These are phyloP conservation scores for Magnusiomyces ingens DNA, from an alignment of 1,139 yeast genomes.

Conservation along the genomic window DNA sequence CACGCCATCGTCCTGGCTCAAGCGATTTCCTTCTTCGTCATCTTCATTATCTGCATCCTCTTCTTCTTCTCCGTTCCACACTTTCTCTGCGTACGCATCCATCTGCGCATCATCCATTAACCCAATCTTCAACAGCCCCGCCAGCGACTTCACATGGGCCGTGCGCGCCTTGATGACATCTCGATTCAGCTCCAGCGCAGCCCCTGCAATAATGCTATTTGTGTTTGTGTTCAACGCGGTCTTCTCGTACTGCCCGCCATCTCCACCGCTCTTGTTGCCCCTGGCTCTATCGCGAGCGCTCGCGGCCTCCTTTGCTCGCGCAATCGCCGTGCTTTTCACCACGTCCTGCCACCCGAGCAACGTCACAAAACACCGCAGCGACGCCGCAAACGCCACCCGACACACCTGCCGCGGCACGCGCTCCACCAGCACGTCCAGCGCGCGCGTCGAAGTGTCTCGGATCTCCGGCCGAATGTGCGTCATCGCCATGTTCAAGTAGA, in stretches of 20 bases:
- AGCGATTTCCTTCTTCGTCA: no score
- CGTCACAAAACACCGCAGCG: conserved; percentile 35
- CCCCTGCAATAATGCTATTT: conserved; percentile 1
- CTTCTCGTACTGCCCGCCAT: no score
- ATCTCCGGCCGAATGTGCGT: conserved; percentile 77
- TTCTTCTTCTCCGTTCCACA: neutral
- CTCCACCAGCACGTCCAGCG: conserved; percentile 49
- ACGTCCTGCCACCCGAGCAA: conserved; percentile 34
- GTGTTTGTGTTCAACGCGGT: neutral
- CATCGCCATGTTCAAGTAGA: conserved; percentile 90
- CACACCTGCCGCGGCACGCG: conserved; percentile 25
- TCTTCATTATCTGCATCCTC: conserved; percentile 1
- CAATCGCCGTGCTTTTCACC: neutral
- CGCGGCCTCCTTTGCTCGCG: conserved; percentile 1
- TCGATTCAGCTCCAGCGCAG: neutral
- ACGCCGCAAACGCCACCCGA: conserved; percentile 33
- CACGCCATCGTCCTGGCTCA: no score
- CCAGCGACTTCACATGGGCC: conserved; percentile 11
- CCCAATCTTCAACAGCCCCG: conserved; percentile 5
- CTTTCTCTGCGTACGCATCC: neutral
- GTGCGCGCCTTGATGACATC: neutral
- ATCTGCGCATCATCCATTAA: neutral
- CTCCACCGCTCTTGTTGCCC: no score
- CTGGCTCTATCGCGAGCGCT: neutral
- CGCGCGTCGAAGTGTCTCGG: conserved; percentile 62